phyloP scores from a whole-genome alignment of 2,329 filamentous ascomycete species.

The Coniosporium tulheliwenetii region DNA sequence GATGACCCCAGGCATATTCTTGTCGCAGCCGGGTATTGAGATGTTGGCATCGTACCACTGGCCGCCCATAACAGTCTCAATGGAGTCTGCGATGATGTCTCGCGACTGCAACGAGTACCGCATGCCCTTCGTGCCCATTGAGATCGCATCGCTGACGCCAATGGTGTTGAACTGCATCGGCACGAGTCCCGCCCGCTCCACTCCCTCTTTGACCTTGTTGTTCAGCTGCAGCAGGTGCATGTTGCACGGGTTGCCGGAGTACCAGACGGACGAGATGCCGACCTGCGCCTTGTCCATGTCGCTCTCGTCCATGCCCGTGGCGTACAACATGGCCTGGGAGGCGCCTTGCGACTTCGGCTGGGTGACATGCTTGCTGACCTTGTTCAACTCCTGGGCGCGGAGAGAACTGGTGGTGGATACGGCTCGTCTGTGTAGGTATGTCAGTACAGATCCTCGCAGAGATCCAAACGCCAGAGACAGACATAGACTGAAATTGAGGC shows the following conservation, averaged over 20 bases:
- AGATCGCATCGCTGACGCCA: constrained; percentile 92
- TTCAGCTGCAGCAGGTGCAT: constrained; percentile 95
- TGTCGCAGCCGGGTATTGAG: constrained; percentile 93
- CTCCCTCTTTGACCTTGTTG: constrained; percentile 56
- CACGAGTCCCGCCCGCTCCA: constrained; percentile 58
- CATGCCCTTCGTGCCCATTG: constrained; percentile 97
- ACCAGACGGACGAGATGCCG: constrained; percentile 97
- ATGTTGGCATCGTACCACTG: constrained; percentile 99
- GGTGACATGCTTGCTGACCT: constrained; percentile 69
- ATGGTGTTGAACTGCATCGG: constrained; percentile 99
- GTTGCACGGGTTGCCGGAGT: constrained; percentile 95
- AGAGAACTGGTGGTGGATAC: no score
- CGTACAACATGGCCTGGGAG: constrained; percentile 98
- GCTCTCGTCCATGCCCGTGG: constrained; percentile 68
- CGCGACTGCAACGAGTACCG: constrained; percentile 85
- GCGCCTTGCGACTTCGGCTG: constrained; percentile 97
- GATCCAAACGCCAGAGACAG: no score
- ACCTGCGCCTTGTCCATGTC: constrained; percentile 96
- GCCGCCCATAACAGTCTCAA: constrained; percentile 97
- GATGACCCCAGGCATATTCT: constrained; percentile 70
- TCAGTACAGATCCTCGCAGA: no score
- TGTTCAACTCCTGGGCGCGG: constrained; percentile 46
- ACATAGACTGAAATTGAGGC: no score
- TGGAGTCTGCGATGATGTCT: constrained; percentile 93
- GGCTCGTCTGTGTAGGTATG: no score